Base-by-base conservation (phyloP, 495 filamentous ascomycete genomes). In the Aspergillus bertholletiae region DNA sequence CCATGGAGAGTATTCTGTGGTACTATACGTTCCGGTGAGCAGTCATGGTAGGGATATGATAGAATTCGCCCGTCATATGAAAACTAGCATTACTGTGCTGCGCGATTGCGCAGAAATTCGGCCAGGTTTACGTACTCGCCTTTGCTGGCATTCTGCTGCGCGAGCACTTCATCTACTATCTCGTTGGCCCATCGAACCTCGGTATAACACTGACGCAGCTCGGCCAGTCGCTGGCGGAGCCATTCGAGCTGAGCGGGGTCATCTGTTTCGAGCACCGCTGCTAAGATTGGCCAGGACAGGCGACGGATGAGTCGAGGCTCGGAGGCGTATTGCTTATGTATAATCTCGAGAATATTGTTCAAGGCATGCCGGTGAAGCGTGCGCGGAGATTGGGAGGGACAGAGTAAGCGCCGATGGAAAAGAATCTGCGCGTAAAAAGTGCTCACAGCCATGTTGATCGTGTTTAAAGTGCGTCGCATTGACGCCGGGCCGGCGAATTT, bases 391-490 rank as follows among this genome's bases (percentile, higher is more conserved):
- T 39, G 44, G 15, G 59, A 48, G 7, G 60, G 58, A 21, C 57
- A 62, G 7, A 75, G 65, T 0, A 75, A 58, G 9, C 78, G 68
- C 27, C 73, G 76, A 44, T 76, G 68, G 40, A 75, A 71, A 3
- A 81, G 58, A 2, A 71, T 58, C 41, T 77, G 67, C 2, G 70
- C 69, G 44, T 79, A 74, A 40, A 75, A 78, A 18, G 69, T 71
- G 39, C 64, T 68, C 7, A 75, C 74, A 22, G 71, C 76, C 70
- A 76, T 76, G 28, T 76, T 73, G 23, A 77, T 69, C n/a, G 77
- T 81, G 53, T 72, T 67, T 20, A 76, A 57, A 3, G 74, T 69
- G 18, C 78, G 71, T 22, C 75, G 67, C 22, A 66, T 64, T 3
- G 68, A 74, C 41, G 61, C 54, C 1, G 61, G 50, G 0, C 64